Conservation (phyloP, 1,284 basidiomycete species). For the Rhodotorula sp. region DNA sequence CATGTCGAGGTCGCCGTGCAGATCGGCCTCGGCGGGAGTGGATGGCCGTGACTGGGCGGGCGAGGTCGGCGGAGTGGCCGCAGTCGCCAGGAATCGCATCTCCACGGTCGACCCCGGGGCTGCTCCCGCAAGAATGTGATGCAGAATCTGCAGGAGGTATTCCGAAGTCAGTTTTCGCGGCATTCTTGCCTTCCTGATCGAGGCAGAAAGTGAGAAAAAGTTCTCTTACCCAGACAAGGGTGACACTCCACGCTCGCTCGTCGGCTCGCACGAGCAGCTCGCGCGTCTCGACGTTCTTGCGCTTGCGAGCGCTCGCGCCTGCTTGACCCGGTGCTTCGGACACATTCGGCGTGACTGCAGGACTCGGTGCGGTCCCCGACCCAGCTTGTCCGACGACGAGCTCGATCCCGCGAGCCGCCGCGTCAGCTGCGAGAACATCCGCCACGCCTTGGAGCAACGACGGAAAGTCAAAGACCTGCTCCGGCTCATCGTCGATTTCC, state of each 20-base stretch:
- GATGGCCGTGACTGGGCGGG: neutral
- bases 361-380: constrained; percentile 32
- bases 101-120: constrained; percentile 78
- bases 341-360: constrained; percentile 23
- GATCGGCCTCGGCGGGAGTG: neutral
- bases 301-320: neutral
- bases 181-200: no score
- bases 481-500: constrained; percentile 26
- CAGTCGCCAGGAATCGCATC: constrained; percentile 71
- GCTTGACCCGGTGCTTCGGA: constrained; percentile 48
- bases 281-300: constrained; percentile 23
- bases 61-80: constrained; percentile 32
- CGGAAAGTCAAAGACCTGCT: constrained; percentile 60
- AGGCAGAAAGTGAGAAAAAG: constrained; percentile 2
- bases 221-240: constrained; percentile 72
- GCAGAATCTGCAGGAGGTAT: constrained; percentile 63
- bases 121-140: constrained; percentile 73
- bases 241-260: constrained; percentile 75
- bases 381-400: constrained; percentile 76
- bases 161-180: constrained; percentile 38
- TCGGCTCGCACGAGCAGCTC: constrained; percentile 78
- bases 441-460: constrained; percentile 73
- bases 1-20: constrained; percentile 39
- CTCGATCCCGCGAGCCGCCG: constrained; percentile 79
- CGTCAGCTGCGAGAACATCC: constrained; percentile 77